These are phyloP conservation scores for Phialocephala sp. DNA, from an alignment of 2,329 filamentous ascomycete genomes.

Conservation along the genomic window DNA sequence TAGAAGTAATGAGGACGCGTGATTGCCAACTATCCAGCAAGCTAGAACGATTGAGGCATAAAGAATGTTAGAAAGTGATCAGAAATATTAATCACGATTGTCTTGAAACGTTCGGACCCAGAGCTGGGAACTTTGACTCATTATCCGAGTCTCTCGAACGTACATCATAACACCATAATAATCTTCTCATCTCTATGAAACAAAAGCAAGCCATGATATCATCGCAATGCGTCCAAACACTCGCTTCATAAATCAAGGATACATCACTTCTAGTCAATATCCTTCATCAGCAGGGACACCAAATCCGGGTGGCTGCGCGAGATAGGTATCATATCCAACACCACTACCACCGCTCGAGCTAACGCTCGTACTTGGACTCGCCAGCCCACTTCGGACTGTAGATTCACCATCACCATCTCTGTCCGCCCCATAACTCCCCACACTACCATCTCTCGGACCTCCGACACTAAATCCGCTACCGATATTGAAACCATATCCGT, in stretches of 20 bases:
- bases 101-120: no score
- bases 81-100: no score
- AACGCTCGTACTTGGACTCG: constrained; percentile 43
- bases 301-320: constrained; percentile 1
- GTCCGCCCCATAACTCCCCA: constrained; percentile 33
- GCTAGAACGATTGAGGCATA: no score
- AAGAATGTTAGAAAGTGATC: no score
- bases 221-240: constrained; percentile 9
- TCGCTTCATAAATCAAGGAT: constrained; percentile 8
- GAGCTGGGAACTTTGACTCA: no score
- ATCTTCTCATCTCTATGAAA: not conserved
- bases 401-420: constrained; percentile 29
- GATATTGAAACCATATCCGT: constrained; percentile 31
- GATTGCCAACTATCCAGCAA: no score
- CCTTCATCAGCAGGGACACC: not conserved
- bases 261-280: not conserved
- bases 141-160: not conserved
- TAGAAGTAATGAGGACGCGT: no score
- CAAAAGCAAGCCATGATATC: constrained; percentile 10
- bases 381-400: constrained; percentile 39
- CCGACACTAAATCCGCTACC: constrained; percentile 37
- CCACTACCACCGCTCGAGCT: constrained; percentile 37
- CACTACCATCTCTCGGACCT: constrained; percentile 33
- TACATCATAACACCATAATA: not conserved
- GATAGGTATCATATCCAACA: constrained; percentile 14